phyloP scores from a whole-genome alignment of 164 flowering plant genomes.

The Stephania cephalantha region DNA sequence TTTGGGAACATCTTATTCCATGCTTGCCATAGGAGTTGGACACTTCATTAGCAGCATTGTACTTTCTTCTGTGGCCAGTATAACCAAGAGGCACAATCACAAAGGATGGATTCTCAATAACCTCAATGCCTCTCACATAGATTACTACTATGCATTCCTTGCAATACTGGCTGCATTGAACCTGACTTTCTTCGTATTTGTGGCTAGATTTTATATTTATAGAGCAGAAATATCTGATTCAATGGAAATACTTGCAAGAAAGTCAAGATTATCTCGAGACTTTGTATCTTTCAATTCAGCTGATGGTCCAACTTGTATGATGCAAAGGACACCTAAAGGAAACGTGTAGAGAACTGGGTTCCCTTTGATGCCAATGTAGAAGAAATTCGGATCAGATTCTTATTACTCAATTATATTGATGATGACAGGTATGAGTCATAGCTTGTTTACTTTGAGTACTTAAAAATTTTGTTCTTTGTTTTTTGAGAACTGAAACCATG shows the following conservation, averaged over 20 bases:
- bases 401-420: too few relatives aligned
- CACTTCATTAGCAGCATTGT: constrained; percentile 33
- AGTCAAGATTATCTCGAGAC: too few relatives aligned
- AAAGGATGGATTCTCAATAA: constrained; percentile 35
- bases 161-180: constrained; percentile 24
- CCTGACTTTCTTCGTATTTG: constrained; percentile 21
- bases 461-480: too few relatives aligned
- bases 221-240: constrained; percentile 23
- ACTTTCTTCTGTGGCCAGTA: constrained; percentile 21
- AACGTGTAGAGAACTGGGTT: not conserved
- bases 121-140: constrained; percentile 35
- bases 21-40: constrained; percentile 29
- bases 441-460: too few relatives aligned
- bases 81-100: constrained; percentile 25
- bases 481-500: too few relatives aligned
- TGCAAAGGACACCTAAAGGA: not conserved
- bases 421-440: too few relatives aligned
- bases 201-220: constrained; percentile 22
- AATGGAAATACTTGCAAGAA: constrained; percentile 1
- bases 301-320: too few relatives aligned
- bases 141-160: constrained; percentile 27
- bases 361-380: too few relatives aligned
- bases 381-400: too few relatives aligned
- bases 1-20: constrained; percentile 31
- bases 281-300: too few relatives aligned